These are phyloP conservation scores for Chlorella sp. DNA, from an alignment of 139 green algal genomes.

Conservation along the genomic window DNA sequence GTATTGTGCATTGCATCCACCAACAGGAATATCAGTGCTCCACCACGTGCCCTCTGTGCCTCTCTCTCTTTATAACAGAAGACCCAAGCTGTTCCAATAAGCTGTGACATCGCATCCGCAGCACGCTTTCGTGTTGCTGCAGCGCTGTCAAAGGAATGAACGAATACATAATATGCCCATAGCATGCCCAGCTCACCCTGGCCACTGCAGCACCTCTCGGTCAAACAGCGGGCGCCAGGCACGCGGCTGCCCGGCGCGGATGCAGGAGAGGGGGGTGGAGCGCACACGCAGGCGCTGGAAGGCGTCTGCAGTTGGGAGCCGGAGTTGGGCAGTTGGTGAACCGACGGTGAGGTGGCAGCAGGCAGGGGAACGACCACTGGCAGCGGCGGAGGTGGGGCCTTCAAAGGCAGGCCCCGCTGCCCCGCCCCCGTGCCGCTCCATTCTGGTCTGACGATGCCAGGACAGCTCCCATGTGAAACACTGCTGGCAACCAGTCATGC, in stretches of 20 bases:
- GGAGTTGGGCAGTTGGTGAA: background rate
- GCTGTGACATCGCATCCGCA: too few species aligned
- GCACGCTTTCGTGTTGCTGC: too few species aligned
- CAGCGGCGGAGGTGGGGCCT: background rate
- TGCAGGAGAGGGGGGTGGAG: background rate
- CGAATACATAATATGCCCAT: background rate
- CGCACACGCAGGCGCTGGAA: conserved; percentile 9
- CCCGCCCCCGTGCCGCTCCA: background rate
- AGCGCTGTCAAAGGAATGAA: too few species aligned
- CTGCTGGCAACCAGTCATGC: too few species aligned
- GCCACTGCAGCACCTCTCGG: conserved; percentile 55
- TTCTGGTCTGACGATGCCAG: background rate
- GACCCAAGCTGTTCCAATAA: too few species aligned
- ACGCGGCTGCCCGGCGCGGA: background rate
- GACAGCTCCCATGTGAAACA: too few species aligned
- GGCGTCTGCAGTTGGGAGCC: background rate
- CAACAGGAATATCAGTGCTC: background rate
- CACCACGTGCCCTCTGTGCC: too few species aligned
- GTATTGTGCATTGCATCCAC: background rate
- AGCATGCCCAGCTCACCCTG: conserved; percentile 30
- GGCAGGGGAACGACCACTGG: too few species aligned
- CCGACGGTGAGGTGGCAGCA: too few species aligned
- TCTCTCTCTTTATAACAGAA: too few species aligned
- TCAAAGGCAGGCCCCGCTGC: background rate
- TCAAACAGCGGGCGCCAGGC: conserved; percentile 57